Evolutionary conservation across 352 stramenopile species (phyloP).

Genomic region (Phytopythium vexans): DNA sequence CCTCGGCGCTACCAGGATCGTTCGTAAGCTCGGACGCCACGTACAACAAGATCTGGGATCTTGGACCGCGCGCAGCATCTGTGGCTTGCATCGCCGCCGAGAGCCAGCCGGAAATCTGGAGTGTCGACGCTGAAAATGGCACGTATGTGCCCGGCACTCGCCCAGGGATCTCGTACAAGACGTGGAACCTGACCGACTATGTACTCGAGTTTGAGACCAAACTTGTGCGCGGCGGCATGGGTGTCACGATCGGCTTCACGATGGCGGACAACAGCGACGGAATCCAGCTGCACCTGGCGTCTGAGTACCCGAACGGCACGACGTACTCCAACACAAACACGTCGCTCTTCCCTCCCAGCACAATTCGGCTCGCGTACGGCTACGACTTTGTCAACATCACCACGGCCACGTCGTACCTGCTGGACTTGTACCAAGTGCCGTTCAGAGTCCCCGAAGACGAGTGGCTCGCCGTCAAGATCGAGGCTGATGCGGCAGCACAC

Average conservation of each 20-base stretch:
- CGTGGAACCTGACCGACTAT: constrained; percentile 26
- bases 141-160: constrained; percentile 23
- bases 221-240: constrained; percentile 15
- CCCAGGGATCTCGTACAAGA: constrained; percentile 21
- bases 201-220: constrained; percentile 21
- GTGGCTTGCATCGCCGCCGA: constrained; percentile 19
- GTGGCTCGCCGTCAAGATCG: constrained; percentile 63
- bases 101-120: constrained; percentile 23
- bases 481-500: constrained; percentile 50
- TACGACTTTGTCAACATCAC: constrained; percentile 27
- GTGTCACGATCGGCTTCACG: constrained; percentile 20
- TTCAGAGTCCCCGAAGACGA: constrained; percentile 72
- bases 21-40: constrained; percentile 27
- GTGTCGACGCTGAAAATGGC: constrained; percentile 19
- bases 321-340: constrained; percentile 26
- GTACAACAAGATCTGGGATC: constrained; percentile 28
- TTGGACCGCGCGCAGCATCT: constrained; percentile 17
- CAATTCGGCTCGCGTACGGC: constrained; percentile 17
- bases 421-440: constrained; percentile 31
- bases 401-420: constrained; percentile 21
- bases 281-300: constrained; percentile 29
- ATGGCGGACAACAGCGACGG: constrained; percentile 19
- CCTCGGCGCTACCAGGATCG: constrained; percentile 12
- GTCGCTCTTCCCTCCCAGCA: constrained; percentile 23
- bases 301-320: constrained; percentile 20